These are phyloP conservation scores for Huiozyma naganishii DNA, from an alignment of 805 yeast species.

Conservation along the genomic window DNA sequence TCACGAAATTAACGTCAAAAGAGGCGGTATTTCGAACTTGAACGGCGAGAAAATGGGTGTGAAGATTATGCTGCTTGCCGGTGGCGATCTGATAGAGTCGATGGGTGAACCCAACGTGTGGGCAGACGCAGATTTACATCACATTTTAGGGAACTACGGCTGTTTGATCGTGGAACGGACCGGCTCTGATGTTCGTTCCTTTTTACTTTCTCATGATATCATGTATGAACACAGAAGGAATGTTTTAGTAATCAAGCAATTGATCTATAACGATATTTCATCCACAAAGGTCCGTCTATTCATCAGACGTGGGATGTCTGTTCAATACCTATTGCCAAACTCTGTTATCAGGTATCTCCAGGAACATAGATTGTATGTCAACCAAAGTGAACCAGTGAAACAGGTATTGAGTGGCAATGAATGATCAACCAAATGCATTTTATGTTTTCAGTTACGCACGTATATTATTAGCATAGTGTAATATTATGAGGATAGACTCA, in stretches of 20 bases:
- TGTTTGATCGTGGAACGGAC: slow-evolving; percentile 95
- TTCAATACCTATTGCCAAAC: slow-evolving; percentile 87
- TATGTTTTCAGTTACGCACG: too few relatives aligned
- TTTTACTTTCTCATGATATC: slow-evolving; percentile 85
- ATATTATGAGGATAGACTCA: too few relatives aligned
- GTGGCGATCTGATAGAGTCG: slow-evolving; percentile 93
- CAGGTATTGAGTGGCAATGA: slow-evolving; percentile 40
- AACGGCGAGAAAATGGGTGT: slow-evolving; percentile 65
- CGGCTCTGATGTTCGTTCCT: slow-evolving; percentile 89
- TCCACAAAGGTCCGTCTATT: slow-evolving; percentile 91
- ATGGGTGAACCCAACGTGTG: slow-evolving; percentile 99
- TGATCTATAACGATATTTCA: slow-evolving; percentile 90
- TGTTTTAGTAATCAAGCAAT: slow-evolving; percentile 87
- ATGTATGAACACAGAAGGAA: slow-evolving; percentile 95
- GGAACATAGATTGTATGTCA: slow-evolving; percentile 75
- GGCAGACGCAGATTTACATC: slow-evolving; percentile 94
- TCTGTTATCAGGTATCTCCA: slow-evolving; percentile 90
- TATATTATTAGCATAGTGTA: too few relatives aligned
- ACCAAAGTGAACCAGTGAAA: slow-evolving; percentile 89
- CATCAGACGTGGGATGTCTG: slow-evolving; percentile 91
- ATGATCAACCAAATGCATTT: too few relatives aligned
- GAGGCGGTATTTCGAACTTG: slow-evolving; percentile 67
- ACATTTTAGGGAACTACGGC: slow-evolving; percentile 90
- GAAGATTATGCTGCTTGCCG: slow-evolving; percentile 91
- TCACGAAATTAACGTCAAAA: slow-evolving; percentile 81